phyloP scores from a whole-genome alignment of 805 yeast genomes.

The Ogataea methanolica region DNA sequence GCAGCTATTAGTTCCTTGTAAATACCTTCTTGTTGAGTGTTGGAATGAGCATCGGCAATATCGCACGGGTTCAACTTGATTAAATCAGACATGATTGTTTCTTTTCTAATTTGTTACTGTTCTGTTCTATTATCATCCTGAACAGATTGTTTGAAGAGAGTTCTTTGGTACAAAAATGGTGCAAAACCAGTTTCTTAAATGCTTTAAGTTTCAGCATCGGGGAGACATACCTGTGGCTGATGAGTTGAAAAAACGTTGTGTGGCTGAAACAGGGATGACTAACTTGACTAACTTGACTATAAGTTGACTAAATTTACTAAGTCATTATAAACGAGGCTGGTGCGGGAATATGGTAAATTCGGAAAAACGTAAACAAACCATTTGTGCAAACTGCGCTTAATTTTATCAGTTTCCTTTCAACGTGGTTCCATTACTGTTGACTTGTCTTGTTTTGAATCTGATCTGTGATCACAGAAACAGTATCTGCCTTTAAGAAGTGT shows the following conservation, averaged over 20 bases:
- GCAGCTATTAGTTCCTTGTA: constrained; percentile 10
- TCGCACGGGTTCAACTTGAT: constrained; percentile 23
- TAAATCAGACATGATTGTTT: constrained; percentile 12
- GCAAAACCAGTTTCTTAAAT: too few species aligned
- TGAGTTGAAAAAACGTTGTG: not conserved
- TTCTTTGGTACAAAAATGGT: too few species aligned
- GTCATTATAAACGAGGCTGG: not conserved
- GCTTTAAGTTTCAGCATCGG: too few species aligned
- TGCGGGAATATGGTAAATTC: not conserved
- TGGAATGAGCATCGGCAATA: constrained; percentile 24
- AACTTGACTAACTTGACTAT: too few species aligned
- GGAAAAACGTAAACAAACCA: constrained; percentile 17
- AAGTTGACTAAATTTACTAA: too few species aligned
- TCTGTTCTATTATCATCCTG: not conserved
- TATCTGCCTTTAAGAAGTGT: too few species aligned
- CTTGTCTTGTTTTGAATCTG: too few species aligned
- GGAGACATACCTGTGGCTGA: too few species aligned
- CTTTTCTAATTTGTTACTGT: not conserved
- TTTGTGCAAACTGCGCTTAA: not conserved
- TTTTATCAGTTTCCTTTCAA: not conserved
- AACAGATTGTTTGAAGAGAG: too few species aligned
- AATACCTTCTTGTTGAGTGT: constrained; percentile 13
- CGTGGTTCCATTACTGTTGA: not conserved
- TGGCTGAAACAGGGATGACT: not conserved
- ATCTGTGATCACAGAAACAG: too few species aligned